Evolutionary conservation across 306 rosid species (phyloP), one percentile per base, ranked within the genome.

Genomic region (Prinsepia uniflora): DNA sequence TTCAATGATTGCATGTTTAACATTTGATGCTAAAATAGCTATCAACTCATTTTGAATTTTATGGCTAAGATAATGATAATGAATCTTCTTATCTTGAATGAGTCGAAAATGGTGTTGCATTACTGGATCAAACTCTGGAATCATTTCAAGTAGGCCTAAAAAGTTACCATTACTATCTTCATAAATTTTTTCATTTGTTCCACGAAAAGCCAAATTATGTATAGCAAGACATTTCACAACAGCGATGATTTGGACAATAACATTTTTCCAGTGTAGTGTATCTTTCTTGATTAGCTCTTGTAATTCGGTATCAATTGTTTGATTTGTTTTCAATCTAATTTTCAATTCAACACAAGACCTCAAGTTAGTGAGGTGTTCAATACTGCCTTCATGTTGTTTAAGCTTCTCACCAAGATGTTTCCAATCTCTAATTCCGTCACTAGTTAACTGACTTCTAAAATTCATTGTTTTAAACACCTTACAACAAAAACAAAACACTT

Each of bases 391-490:
- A 36, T 52, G 62, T 6, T 56, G 39, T 7, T 15, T 0, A 30
- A 68, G 62, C 19, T 14, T 6, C 2, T 48, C 60, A 17, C 24
- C 4, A 45, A 66, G 44, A 66, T 66, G 46, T 15, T 46, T 9
- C 41, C 57, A 22, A 66, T 66, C 71, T n/a, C 7, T 66, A n/a
- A 66, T 10, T 43, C 57, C 57, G 18, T 66, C 19, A 45, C n/a
- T 20, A 17, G 30, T 7, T 3, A 66, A 66, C 1, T 44, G 56
- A 45, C 58, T 17, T 13, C 18, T 8, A n/a, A 0, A 12, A 6
- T 12, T 3, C 0, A 15, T 20, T 19, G 18, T 20, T 67, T 20
- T 30, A 30, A 36, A 36, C 17, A 72, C 36, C 4, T 54, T 61
- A 5, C 24, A 19, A 24, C 49, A 36, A 68, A 47, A 68, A 17